Evolutionary conservation across 768 basidiomycete species (phyloP).

Genomic region (Termitomyces titanicus): DNA sequence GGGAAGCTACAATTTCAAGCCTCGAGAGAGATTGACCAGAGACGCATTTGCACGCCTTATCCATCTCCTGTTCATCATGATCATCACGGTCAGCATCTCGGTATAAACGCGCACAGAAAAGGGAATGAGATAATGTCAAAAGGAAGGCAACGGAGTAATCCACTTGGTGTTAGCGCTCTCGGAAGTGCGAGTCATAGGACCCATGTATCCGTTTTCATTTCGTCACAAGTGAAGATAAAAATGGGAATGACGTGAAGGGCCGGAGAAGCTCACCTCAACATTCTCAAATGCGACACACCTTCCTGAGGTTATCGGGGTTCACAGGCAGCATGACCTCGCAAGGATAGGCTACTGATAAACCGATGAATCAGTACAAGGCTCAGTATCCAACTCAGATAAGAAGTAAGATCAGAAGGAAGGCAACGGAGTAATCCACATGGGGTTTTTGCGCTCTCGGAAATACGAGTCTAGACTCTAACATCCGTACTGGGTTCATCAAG

Average conservation of each 20-base stretch:
- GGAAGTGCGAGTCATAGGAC: conserved; percentile 14
- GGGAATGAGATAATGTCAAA: conserved; percentile 28
- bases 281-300: not conserved
- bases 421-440: conserved; percentile 54
- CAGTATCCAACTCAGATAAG: not conserved
- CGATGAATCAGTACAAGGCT: not conserved
- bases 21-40: too few species aligned
- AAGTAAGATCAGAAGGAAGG: conserved; percentile 48
- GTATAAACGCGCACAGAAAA: not conserved
- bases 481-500: conserved; percentile 17
- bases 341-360: not conserved
- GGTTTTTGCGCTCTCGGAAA: conserved; percentile 21
- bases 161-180: conserved; percentile 31
- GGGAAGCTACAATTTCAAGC: too few species aligned
- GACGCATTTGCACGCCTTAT: too few species aligned
- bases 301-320: not conserved
- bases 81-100: not conserved
- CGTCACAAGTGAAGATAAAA: conserved; percentile 1
- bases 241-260: not conserved
- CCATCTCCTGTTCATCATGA: not conserved
- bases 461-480: conserved; percentile 17
- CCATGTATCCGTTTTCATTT: conserved; percentile 16
- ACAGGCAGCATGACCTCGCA: not conserved
- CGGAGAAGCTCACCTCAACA: not conserved
- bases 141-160: conserved; percentile 60